Base-by-base conservation (phyloP, 2,329 filamentous ascomycete species). In the Aspergillus sclerotialis region DNA sequence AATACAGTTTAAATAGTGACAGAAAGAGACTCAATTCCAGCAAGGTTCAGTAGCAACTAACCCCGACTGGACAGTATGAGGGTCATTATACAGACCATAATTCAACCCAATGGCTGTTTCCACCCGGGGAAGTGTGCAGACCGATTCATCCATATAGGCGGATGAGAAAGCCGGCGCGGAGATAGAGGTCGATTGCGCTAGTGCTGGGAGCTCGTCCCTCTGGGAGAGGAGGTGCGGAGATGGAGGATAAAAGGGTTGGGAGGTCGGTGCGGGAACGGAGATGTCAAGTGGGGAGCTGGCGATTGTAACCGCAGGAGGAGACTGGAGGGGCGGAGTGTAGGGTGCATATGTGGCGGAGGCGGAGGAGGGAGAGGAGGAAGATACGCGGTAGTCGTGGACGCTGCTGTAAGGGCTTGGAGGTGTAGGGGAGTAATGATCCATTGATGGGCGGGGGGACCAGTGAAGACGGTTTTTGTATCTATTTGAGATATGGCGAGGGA, bases 391-490 rank as follows among this genome's bases (percentile, higher is more conserved):
- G 29, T 54, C 58, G 28, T 56, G 53, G n/a, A 58, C 45, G 7
- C 47, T 41, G 34, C 44, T 44, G 33, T 61, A 59, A 19, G 50
- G 54, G 28, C 59, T 65, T 13, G 60, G 45, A 6, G 61, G 56
- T 12, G 50, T 45, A 1, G 61, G 50, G 4, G 59, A 58, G 38
- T 59, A 60, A 28, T 59, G 52, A 30, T 64, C 60, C 18, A 64
- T 45, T 0, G 60, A 61, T 3, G 50, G 45, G 32, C 51, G 56
- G 13, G 59, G 54, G 1, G 59, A 60, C 78, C 78, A 84, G 30
- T 81, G 78, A 68, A 85, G 79, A 45, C 80, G 75, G 23, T 67
- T 69, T 47, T 80, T 78, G 61, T 88, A 87, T 49, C 80, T 76
- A 37, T 69, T 67, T 36, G 84, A 77, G 30, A 78, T 77, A 46